Evolutionary conservation across 2,329 filamentous ascomycete species (phyloP).

Genomic region (Lojkania enalia): DNA sequence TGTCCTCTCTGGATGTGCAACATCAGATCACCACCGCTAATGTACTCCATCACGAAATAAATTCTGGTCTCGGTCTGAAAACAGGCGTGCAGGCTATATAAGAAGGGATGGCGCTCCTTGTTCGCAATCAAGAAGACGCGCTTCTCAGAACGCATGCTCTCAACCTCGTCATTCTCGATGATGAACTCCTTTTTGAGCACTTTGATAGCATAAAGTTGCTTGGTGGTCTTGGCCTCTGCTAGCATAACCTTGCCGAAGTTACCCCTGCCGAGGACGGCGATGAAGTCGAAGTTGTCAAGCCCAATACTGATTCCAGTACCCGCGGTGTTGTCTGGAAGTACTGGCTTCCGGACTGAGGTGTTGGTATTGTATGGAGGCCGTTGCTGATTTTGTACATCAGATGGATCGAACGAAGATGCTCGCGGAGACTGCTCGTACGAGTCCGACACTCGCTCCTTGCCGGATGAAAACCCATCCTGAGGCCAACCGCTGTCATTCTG

Average conservation of each 20-base stretch:
- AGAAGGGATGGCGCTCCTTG: slow-evolving; percentile 93
- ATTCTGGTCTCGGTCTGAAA: slow-evolving; percentile 98
- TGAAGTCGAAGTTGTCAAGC: slow-evolving; percentile 99
- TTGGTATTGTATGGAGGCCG: slow-evolving; percentile 54
- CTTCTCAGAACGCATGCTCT: slow-evolving; percentile 97
- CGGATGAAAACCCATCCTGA: too few species aligned
- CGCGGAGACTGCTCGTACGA: too few species aligned
- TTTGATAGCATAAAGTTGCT: slow-evolving; percentile 96
- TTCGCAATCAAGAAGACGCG: slow-evolving; percentile 96
- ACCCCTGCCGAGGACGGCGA: slow-evolving; percentile 96
- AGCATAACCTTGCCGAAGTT: slow-evolving; percentile 99
- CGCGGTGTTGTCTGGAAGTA: slow-evolving; percentile 41
- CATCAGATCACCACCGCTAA: slow-evolving; percentile 98
- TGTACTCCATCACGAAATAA: slow-evolving; percentile 99
- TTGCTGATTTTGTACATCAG: slow-evolving; percentile 37
- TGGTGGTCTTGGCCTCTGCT: slow-evolving; percentile 90
- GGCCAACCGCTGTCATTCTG: too few species aligned
- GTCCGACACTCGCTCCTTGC: too few species aligned
- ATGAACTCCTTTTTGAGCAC: slow-evolving; percentile 99
- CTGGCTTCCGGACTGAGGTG: slow-evolving; percentile 44
- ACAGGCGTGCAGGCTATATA: slow-evolving; percentile 93
- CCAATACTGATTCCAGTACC: slow-evolving; percentile 85
- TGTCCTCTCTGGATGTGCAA: slow-evolving; percentile 96
- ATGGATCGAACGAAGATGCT: slow-evolving; percentile 38
- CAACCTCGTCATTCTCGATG: slow-evolving; percentile 98